Evolutionary conservation across 169 alveolate species (phyloP), one percentile per base, ranked within the genome.

Genomic region (Plasmodium fragile): DNA sequence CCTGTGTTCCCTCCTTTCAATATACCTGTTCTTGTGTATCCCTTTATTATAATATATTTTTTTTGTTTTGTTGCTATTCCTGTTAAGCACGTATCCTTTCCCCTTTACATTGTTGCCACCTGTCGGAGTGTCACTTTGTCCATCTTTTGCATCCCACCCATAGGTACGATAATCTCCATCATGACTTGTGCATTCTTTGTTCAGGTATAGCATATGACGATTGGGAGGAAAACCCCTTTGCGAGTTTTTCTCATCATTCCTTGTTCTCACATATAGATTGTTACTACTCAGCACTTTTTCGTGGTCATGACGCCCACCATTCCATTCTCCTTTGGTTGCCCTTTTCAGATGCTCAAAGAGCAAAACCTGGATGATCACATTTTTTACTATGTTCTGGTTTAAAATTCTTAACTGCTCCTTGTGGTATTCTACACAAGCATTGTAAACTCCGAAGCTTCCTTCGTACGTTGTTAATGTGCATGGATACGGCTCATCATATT

Each of bases 401-500:
- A 45, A 85, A 32, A 1, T 73, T 39, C 25, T 53, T 75, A 85
- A 30, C 70, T 39, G 41, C 52, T 13, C 34, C 4, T 73, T 30
- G 73, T 32, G 52, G 69, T 85, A 52, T 25, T 73, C 71, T 52
- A 85, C 22, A 53, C 22, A 73, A 52, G 85, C 30, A 36, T 73
- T 13, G 25, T 22, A 49, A 13, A 75, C 16, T 30, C 71, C 85
- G 25, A 34, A 52, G 53, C 39, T 32, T 32, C 78, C 53, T 85
- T 73, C 93, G 55, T 72, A n/a, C 22, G 84, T 73, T 85, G 45
- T 69, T 81, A 53, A 30, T 45, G 72, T 52, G 80, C 79, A 73
- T 75, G 93, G 41, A 85, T 28, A 85, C n/a, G 70, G 28, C 69
- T 32, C 93, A 45, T 75, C 93, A 85, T 85, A 85, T 85, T 85